Evolutionary conservation across 495 filamentous ascomycete species (phyloP).

Genomic region (Lentithecium fluviatile): DNA sequence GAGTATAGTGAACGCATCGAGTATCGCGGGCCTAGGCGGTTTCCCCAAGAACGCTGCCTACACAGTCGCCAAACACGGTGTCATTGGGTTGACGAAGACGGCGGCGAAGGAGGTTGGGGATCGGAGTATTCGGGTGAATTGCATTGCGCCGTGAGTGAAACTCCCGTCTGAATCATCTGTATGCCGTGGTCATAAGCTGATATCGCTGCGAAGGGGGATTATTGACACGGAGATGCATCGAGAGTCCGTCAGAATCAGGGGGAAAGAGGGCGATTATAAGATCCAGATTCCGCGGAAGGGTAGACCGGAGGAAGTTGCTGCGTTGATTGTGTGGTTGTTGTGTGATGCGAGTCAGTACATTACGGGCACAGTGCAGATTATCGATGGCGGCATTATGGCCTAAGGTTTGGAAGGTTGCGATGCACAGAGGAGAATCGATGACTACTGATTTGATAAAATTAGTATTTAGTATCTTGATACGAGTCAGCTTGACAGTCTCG

Average conservation of each 20-base stretch:
- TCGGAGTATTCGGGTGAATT: slow-evolving; percentile 35
- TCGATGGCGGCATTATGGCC: slow-evolving; percentile 42
- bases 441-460: too few relatives aligned
- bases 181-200: too few relatives aligned
- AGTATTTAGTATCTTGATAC: too few relatives aligned
- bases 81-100: slow-evolving; percentile 35
- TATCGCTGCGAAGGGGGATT: slow-evolving; percentile 43
- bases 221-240: slow-evolving; percentile 58
- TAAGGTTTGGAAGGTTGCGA: too few relatives aligned
- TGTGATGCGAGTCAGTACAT: slow-evolving; percentile 57
- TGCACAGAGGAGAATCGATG: too few relatives aligned
- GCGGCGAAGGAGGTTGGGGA: slow-evolving; percentile 37
- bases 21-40: slow-evolving; percentile 31
- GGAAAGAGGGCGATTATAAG: slow-evolving; percentile 39
- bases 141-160: slow-evolving; percentile 34
- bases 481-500: too few relatives aligned
- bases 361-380: slow-evolving; percentile 49
- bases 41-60: slow-evolving; percentile 34
- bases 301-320: slow-evolving; percentile 52
- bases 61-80: slow-evolving; percentile 34
- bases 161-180: too few relatives aligned
- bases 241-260: slow-evolving; percentile 41
- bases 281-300: slow-evolving; percentile 48
- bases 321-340: slow-evolving; percentile 53
- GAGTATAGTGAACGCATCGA: slow-evolving; percentile 36